Evolutionary conservation across 306 rosid species (phyloP).

Genomic region (Dalbergia cochinchinensis): DNA sequence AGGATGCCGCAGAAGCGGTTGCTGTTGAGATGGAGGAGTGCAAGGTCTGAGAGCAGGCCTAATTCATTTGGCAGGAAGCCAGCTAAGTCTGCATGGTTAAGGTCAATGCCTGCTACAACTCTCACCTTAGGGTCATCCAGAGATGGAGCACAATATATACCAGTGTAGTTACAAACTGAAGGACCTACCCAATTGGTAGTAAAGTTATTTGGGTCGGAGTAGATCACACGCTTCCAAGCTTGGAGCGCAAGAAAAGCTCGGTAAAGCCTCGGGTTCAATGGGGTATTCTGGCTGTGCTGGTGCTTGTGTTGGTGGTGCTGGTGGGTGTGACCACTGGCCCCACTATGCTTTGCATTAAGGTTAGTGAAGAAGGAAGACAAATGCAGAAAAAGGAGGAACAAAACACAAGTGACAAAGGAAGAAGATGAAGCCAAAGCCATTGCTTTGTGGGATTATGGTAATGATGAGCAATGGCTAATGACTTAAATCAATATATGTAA

Average conservation of each 20-base stretch:
- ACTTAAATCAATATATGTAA: conserved; percentile 51
- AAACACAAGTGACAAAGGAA: conserved; percentile 39
- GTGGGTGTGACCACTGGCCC: conserved; percentile 41
- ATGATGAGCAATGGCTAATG: conserved; percentile 43
- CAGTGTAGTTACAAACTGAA: conserved; percentile 78
- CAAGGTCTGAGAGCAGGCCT: conserved; percentile 76
- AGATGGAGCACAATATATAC: conserved; percentile 75
- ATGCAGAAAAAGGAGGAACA: conserved; percentile 54
- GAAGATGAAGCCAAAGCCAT: conserved; percentile 65
- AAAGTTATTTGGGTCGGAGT: conserved; percentile 81
- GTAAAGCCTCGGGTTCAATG: conserved; percentile 65
- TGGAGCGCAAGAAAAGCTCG: conserved; percentile 84
- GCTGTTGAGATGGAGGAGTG: conserved; percentile 80
- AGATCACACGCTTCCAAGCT: conserved; percentile 85
- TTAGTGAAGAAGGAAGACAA: conserved; percentile 56
- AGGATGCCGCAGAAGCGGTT: conserved; percentile 91
- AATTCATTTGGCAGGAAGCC: conserved; percentile 85
- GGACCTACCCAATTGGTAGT: conserved; percentile 84
- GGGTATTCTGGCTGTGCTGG: conserved; percentile 37
- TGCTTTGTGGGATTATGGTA: conserved; percentile 37
- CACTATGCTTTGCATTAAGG: conserved; percentile 63
- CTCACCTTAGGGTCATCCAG: conserved; percentile 60
- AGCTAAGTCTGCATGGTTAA: conserved; percentile 78
- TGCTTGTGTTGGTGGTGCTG: conserved; percentile 20
- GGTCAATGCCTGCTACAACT: conserved; percentile 90